Evolutionary conservation across 1,284 basidiomycete species (phyloP).

Genomic region (Pyrrhoderma lamaoense): DNA sequence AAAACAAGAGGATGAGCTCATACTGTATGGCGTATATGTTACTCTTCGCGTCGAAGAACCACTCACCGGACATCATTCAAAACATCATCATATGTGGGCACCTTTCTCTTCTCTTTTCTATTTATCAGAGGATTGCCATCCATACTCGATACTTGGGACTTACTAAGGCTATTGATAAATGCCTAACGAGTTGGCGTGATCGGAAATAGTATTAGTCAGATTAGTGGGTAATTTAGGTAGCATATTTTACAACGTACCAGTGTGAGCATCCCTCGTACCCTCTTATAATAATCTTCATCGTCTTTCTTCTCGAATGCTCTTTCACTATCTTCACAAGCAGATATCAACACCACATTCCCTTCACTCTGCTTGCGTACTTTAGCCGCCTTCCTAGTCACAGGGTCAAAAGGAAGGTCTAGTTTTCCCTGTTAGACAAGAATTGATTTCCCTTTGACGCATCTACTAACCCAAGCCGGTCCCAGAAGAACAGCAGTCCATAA

Average conservation of each 20-base stretch:
- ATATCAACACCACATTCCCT: conserved; percentile 2
- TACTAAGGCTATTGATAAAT: conserved; percentile 7
- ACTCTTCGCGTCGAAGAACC: background rate
- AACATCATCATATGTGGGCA: conserved; percentile 12
- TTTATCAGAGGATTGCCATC: too few relatives aligned
- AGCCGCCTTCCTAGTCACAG: background rate
- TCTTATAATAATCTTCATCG: background rate
- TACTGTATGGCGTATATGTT: too few relatives aligned
- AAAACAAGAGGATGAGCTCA: background rate
- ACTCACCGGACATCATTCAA: conserved; percentile 10
- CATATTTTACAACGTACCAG: conserved; percentile 1
- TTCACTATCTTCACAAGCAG: conserved; percentile 11
- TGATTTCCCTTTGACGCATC: background rate
- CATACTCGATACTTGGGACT: too few relatives aligned
- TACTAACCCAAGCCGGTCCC: conserved; percentile 14
- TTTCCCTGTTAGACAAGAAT: background rate
- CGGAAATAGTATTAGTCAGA: background rate
- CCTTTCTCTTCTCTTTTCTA: conserved; percentile 5
- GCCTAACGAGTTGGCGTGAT: background rate
- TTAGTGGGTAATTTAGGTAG: background rate
- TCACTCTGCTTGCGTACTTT: conserved; percentile 2
- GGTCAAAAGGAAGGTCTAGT: background rate
- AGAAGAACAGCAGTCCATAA: conserved; percentile 19
- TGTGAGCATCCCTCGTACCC: conserved; percentile 14
- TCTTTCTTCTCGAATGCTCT: conserved; percentile 5